phyloP scores from a whole-genome alignment of 768 basidiomycete species.

The Sarcodon aspratus region DNA sequence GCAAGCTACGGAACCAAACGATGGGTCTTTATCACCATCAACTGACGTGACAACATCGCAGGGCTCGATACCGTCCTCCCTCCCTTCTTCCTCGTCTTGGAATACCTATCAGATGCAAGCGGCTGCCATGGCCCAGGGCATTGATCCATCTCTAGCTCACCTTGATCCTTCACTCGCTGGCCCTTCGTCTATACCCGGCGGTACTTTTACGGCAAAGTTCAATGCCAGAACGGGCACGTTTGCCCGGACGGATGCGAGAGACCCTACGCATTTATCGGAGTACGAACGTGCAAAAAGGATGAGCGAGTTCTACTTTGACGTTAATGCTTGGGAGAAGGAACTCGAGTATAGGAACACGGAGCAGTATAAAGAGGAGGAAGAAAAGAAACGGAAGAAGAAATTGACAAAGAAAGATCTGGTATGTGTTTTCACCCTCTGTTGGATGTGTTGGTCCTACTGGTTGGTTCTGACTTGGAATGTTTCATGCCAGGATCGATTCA shows the following conservation, averaged over 20 bases:
- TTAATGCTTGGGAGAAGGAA: conserved; percentile 67
- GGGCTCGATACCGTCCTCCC: neutral
- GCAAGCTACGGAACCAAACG: neutral
- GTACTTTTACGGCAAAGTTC: conserved; percentile 54
- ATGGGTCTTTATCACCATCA: neutral
- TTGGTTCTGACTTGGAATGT: conserved; percentile 8
- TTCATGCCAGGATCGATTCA: conserved; percentile 58
- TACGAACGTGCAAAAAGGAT: conserved; percentile 75
- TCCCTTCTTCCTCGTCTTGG: conserved; percentile 20
- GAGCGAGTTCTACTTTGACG: conserved; percentile 85
- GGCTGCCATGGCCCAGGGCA: conserved; percentile 68
- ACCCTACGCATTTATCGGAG: conserved; percentile 69
- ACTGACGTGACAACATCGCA: neutral
- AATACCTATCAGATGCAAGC: conserved; percentile 40
- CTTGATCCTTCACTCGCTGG: conserved; percentile 63
- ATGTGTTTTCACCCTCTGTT: conserved; percentile 16
- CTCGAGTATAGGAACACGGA: conserved; percentile 35
- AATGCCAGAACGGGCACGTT: conserved; percentile 78
- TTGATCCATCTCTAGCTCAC: conserved; percentile 71
- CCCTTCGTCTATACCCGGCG: conserved; percentile 18
- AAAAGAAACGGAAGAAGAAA: conserved; percentile 63
- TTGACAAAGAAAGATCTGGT: conserved; percentile 82
- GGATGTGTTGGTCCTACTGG: conserved; percentile 1
- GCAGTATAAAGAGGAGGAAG: conserved; percentile 35
- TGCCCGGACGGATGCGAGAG: conserved; percentile 50